phyloP scores from a whole-genome alignment of 768 basidiomycete genomes.

The Amanita fuliginea region DNA sequence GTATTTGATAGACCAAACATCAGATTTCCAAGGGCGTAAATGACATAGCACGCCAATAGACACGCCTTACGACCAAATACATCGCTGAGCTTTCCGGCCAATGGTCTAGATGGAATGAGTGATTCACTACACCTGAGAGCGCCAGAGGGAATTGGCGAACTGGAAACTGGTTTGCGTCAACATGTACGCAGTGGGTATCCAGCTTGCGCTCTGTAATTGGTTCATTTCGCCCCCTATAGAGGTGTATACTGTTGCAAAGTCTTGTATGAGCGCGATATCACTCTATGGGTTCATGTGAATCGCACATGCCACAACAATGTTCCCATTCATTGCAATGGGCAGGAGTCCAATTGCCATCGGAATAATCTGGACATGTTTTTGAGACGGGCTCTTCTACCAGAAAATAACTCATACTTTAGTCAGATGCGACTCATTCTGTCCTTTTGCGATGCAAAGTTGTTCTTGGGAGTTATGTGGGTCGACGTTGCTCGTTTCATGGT shows the following conservation, averaged over 20 bases:
- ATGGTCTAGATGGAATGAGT: conserved; percentile 26
- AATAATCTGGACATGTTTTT: conserved; percentile 20
- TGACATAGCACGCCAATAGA: conserved; percentile 39
- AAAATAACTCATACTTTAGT: neutral
- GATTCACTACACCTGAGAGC: too few species aligned
- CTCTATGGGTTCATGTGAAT: neutral
- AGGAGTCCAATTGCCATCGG: conserved; percentile 40
- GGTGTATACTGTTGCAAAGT: conserved; percentile 28
- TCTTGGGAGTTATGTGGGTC: neutral
- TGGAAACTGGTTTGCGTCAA: conserved; percentile 51
- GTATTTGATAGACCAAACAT: conserved; percentile 41
- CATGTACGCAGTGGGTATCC: conserved; percentile 57
- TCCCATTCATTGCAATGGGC: conserved; percentile 36
- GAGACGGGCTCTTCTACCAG: neutral
- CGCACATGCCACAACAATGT: conserved; percentile 37
- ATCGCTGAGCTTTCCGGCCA: conserved; percentile 57
- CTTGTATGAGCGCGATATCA: neutral
- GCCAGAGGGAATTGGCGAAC: conserved; percentile 18
- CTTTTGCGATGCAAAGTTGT: too few species aligned
- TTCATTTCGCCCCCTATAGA: conserved; percentile 49
- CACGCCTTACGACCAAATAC: conserved; percentile 54
- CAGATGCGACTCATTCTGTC: neutral
- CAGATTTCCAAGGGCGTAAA: conserved; percentile 44
- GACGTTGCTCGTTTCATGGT: neutral
- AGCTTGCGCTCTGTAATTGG: conserved; percentile 53